A percentile compares a stretch with the other conserved stretches of the same genome.
Conservation (phyloP, 177 flowering plant species). For the Vitis hybrid region DNA sequence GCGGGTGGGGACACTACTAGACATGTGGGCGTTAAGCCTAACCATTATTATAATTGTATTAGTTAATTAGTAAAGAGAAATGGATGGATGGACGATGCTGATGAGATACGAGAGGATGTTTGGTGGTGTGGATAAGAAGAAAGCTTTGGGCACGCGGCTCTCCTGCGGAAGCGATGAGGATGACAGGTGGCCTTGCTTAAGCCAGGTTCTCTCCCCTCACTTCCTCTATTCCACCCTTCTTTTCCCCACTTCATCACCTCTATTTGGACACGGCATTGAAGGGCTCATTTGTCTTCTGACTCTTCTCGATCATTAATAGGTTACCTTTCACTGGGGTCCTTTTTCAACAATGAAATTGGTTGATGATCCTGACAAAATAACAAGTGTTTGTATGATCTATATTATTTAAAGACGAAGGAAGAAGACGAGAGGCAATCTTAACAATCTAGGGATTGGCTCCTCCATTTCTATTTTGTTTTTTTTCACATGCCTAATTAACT, state of each 20-base stretch:
- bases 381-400: too few species aligned
- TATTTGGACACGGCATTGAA: neutral
- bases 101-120: neutral
- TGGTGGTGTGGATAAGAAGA: slow-evolving; percentile 9
- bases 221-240: neutral
- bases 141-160: neutral
- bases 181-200: slow-evolving; percentile 7
- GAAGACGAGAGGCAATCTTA: too few species aligned
- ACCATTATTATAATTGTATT: too few species aligned
- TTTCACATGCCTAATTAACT: too few species aligned
- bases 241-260: neutral
- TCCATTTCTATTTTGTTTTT: too few species aligned
- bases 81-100: neutral
- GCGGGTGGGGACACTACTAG: neutral
- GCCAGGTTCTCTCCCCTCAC: neutral
- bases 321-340: too few species aligned
- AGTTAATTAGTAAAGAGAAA: too few species aligned
- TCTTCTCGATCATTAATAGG: too few species aligned
- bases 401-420: too few species aligned
- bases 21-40: neutral
- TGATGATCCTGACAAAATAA: too few species aligned
- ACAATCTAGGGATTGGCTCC: too few species aligned
- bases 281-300: neutral
- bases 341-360: too few species aligned
- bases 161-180: slow-evolving; percentile 13